These are phyloP conservation scores for Amanita subjunquillea DNA, from an alignment of 768 basidiomycete species.

Conservation along the genomic window DNA sequence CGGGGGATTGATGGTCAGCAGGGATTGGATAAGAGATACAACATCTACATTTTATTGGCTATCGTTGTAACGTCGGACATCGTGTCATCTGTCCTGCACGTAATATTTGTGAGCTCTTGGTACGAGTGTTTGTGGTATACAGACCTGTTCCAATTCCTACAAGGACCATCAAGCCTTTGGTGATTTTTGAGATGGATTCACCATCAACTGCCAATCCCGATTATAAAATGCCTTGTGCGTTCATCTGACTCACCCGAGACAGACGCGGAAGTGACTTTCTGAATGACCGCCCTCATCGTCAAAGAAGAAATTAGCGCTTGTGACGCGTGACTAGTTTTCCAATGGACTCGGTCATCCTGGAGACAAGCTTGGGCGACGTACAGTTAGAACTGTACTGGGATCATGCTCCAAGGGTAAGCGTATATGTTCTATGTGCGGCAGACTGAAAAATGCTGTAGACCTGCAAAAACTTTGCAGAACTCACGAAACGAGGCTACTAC, in stretches of 20 bases:
- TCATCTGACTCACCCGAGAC: slow-evolving; percentile 46
- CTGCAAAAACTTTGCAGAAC: slow-evolving; percentile 90
- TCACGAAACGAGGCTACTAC: slow-evolving; percentile 89
- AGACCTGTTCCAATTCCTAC: slow-evolving; percentile 81
- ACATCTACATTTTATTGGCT: slow-evolving; percentile 69
- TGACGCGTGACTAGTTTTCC: background rate
- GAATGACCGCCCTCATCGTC: slow-evolving; percentile 77
- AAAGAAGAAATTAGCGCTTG: no score
- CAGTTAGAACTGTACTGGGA: slow-evolving; percentile 89
- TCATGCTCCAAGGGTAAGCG: slow-evolving; percentile 68
- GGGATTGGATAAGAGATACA: background rate
- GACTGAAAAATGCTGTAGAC: slow-evolving; percentile 43
- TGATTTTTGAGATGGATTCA: slow-evolving; percentile 72
- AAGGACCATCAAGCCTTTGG: slow-evolving; percentile 79
- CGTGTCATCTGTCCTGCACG: slow-evolving; percentile 63
- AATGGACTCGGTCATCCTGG: slow-evolving; percentile 58
- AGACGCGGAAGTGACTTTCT: slow-evolving; percentile 78
- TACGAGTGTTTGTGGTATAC: slow-evolving; percentile 8
- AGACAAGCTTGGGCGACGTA: slow-evolving; percentile 80
- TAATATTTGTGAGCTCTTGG: slow-evolving; percentile 7
- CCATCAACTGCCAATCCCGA: slow-evolving; percentile 52
- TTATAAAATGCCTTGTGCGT: slow-evolving; percentile 3
- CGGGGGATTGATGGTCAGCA: background rate
- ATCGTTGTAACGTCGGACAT: slow-evolving; percentile 59
- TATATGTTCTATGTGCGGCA: slow-evolving; percentile 10